Conservation (phyloP, 352 stramenopile species). For the Pythium chondricola region DNA sequence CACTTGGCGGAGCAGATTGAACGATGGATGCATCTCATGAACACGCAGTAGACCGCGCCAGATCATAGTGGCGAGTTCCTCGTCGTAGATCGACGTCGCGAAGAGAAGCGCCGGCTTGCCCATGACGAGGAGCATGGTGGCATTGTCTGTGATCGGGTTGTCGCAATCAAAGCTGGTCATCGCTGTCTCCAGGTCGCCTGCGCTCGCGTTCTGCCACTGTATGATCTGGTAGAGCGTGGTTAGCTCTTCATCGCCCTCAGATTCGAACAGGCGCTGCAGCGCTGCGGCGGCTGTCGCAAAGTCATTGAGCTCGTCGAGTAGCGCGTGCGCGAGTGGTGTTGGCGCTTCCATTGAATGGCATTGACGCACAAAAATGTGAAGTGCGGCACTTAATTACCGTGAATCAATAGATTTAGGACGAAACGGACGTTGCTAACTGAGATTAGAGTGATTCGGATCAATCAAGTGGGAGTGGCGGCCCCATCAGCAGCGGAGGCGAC, state of each 20-base stretch:
- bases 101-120: conserved; percentile 77
- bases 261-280: conserved; percentile 51
- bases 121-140: conserved; percentile 51
- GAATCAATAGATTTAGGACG: too few relatives aligned
- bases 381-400: too few relatives aligned
- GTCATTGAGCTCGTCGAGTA: conserved; percentile 53
- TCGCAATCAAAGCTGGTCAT: too few relatives aligned
- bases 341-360: neutral
- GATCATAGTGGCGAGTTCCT: conserved; percentile 61
- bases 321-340: conserved; percentile 17
- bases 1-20: conserved; percentile 53
- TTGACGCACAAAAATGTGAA: too few relatives aligned
- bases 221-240: too few relatives aligned
- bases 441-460: too few relatives aligned
- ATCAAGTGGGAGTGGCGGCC: too few relatives aligned
- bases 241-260: conserved; percentile 12
- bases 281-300: conserved; percentile 45
- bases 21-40: conserved; percentile 25
- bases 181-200: too few relatives aligned
- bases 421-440: too few relatives aligned
- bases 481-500: too few relatives aligned
- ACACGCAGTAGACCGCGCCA: conserved; percentile 50
- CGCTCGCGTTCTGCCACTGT: conserved; percentile 19
- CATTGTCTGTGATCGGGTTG: neutral
- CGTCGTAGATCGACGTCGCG: conserved; percentile 79